Conservation (phyloP, 768 basidiomycete genomes). For the Auriscalpium orientale region DNA sequence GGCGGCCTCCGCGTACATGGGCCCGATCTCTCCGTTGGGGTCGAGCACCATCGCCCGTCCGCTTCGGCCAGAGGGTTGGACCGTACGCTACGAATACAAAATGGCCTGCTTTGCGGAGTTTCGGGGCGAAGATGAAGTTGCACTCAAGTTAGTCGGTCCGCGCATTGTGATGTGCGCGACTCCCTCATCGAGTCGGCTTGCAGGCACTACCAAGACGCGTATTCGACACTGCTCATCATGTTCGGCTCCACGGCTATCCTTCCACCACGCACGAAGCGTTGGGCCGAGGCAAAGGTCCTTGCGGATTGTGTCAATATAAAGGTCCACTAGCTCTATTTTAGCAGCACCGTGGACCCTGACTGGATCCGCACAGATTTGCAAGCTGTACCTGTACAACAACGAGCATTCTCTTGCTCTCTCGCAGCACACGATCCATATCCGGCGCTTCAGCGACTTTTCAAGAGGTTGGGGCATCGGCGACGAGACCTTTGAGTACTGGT, state of each 20-base stretch:
- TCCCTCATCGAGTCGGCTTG: constrained; percentile 1
- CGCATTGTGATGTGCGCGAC: constrained; percentile 3
- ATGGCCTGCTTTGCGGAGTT: constrained; percentile 97
- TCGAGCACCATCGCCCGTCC: constrained; percentile 39
- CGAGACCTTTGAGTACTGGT: constrained; percentile 96
- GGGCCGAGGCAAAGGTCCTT: constrained; percentile 97
- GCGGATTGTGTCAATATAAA: constrained; percentile 92
- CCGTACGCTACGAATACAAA: constrained; percentile 95
- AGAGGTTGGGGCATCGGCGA: constrained; percentile 94
- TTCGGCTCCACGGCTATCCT: constrained; percentile 82
- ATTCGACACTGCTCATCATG: constrained; percentile 76
- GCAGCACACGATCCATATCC: constrained; percentile 80
- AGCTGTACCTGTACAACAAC: constrained; percentile 86
- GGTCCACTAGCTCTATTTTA: constrained; percentile 31
- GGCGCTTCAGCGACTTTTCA: constrained; percentile 79
- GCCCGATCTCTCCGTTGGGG: constrained; percentile 41
- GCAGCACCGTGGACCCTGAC: too few species aligned
- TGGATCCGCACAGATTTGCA: constrained; percentile 54
- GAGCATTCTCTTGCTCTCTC: constrained; percentile 76
- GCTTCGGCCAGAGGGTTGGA: constrained; percentile 85
- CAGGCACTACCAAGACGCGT: constrained; percentile 94
- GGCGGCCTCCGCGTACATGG: constrained; percentile 39
- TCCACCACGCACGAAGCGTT: constrained; percentile 90
- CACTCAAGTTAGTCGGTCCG: constrained; percentile 63
- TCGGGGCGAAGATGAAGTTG: constrained; percentile 85